A percentile compares a stretch with the other conserved stretches of the same genome.
Conservation (phyloP, 495 filamentous ascomycete species). For the Neurospora pannonica region DNA sequence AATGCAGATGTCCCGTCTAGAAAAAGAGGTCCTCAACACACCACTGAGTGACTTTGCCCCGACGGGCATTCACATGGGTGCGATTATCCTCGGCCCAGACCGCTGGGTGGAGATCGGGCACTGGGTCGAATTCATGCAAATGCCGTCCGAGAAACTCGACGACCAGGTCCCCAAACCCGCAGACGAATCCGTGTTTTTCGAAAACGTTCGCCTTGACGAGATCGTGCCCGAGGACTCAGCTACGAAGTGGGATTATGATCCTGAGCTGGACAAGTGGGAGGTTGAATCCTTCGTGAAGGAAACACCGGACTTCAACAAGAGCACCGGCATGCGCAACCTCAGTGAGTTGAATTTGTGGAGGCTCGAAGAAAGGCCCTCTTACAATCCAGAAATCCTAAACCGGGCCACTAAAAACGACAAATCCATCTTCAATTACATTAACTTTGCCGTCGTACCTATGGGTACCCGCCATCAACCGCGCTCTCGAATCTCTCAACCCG, state of each 20-base stretch:
- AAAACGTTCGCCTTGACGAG: background rate
- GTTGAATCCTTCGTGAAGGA: too few relatives aligned
- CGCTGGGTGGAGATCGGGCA: background rate
- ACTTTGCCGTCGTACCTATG: too few relatives aligned
- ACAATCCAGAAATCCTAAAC: too few relatives aligned
- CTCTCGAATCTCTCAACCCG: too few relatives aligned
- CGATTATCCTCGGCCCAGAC: background rate
- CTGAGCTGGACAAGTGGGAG: too few relatives aligned
- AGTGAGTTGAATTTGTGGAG: too few relatives aligned
- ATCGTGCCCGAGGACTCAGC: background rate
- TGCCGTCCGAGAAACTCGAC: background rate
- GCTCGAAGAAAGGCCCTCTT: too few relatives aligned
- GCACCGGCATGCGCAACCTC: too few relatives aligned
- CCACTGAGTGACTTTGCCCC: background rate
- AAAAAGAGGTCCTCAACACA: background rate
- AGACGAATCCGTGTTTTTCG: background rate
- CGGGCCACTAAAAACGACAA: too few relatives aligned
- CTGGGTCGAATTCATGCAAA: background rate
- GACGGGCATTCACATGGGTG: background rate
- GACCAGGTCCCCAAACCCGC: background rate
- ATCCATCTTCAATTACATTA: too few relatives aligned
- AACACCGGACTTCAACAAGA: too few relatives aligned
- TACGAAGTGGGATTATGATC: background rate
- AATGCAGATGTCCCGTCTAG: background rate
- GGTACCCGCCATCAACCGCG: too few relatives aligned